Evolutionary conservation across 495 filamentous ascomycete genomes (phyloP).

Genomic region (Aspergillus taichungensis): DNA sequence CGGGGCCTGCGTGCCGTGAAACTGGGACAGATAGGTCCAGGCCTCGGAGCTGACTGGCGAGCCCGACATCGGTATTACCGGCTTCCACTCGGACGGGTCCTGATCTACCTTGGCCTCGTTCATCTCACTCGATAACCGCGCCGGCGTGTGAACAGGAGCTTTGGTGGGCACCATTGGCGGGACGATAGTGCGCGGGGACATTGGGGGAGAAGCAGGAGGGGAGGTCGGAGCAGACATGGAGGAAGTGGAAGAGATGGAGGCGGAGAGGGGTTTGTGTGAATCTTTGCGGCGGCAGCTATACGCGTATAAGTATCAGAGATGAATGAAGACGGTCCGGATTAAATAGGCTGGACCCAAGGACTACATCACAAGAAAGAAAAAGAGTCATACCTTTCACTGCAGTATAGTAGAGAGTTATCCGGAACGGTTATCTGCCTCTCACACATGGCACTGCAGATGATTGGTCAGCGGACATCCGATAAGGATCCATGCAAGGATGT

Average conservation of each 20-base stretch:
- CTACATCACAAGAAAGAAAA: conserved; percentile 7
- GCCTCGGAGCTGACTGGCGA: conserved; percentile 37
- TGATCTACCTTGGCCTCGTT: conserved; percentile 41
- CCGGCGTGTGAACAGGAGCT: conserved; percentile 17
- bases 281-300: conserved; percentile 46
- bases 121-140: conserved; percentile 35
- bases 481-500: conserved; percentile 9
- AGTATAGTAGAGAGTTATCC: conserved; percentile 50
- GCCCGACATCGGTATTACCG: conserved; percentile 30
- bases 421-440: conserved; percentile 60
- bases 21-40: conserved; percentile 41
- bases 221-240: conserved; percentile 20
- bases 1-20: conserved; percentile 26
- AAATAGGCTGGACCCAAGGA: conserved; percentile 3
- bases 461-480: conserved; percentile 20
- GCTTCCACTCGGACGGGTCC: conserved; percentile 51
- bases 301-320: conserved; percentile 6
- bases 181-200: conserved; percentile 36
- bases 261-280: conserved; percentile 40
- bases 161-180: conserved; percentile 35
- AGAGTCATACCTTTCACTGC: conserved; percentile 42
- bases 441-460: conserved; percentile 46
- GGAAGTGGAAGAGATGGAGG: conserved; percentile 24
- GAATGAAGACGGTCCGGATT: conserved; percentile 1
- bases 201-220: conserved; percentile 25